phyloP scores from a whole-genome alignment of 2,329 filamentous ascomycete genomes.

The Trematosphaeria pertusa region DNA sequence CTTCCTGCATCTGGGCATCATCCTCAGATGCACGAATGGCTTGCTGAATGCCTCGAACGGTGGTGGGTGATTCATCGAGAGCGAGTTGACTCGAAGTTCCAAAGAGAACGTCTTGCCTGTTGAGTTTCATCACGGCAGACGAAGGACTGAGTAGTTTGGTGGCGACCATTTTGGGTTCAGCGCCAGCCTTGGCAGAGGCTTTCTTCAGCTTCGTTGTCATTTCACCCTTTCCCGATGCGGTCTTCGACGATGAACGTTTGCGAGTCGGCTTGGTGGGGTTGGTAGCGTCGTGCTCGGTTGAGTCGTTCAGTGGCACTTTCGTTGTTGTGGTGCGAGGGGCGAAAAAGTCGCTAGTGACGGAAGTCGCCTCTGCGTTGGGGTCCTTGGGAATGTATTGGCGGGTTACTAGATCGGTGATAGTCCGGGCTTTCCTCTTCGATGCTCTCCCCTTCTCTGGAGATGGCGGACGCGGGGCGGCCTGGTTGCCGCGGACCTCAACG shows the following conservation, averaged over 20 bases:
- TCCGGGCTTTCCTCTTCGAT: constrained; percentile 48
- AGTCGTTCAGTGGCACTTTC: constrained; percentile 37
- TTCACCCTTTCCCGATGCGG: constrained; percentile 18
- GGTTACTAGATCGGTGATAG: constrained; percentile 49
- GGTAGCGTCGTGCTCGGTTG: constrained; percentile 7
- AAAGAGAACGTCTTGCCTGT: constrained; percentile 47
- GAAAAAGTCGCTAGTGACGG: constrained; percentile 34
- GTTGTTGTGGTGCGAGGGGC: constrained; percentile 23
- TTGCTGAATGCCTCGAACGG: constrained; percentile 43
- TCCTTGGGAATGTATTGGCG: constrained; percentile 37
- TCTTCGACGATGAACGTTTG: constrained; percentile 31
- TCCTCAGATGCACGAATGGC: constrained; percentile 45
- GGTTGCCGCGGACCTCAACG: constrained; percentile 35
- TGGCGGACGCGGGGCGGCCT: constrained; percentile 24
- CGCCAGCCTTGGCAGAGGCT: constrained; percentile 29
- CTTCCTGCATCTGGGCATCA: constrained; percentile 14
- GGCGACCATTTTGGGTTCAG: constrained; percentile 34
- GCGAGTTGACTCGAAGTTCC: constrained; percentile 51
- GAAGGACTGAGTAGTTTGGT: constrained; percentile 48
- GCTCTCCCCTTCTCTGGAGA: constrained; percentile 43
- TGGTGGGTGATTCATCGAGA: constrained; percentile 45
- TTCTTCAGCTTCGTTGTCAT: constrained; percentile 30
- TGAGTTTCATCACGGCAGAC: constrained; percentile 34
- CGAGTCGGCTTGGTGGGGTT: constrained; percentile 23
- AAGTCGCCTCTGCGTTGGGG: constrained; percentile 6